Base-by-base conservation (phyloP, 345 rosid species). In the Bruguiera sexangula region DNA sequence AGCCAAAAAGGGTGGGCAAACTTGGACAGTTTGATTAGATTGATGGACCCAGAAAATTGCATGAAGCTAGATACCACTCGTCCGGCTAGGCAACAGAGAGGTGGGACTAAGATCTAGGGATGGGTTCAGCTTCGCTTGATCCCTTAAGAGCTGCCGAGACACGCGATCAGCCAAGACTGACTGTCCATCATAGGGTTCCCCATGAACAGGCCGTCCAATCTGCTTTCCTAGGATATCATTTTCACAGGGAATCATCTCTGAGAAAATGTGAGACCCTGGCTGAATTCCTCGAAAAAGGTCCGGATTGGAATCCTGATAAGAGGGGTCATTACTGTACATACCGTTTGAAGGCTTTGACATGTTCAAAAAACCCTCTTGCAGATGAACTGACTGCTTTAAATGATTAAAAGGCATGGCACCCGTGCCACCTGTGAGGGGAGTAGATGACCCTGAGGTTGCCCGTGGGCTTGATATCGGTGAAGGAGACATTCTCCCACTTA, bases 391-490 rank as follows among this genome's bases (percentile, higher is more conserved):
- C 57, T 81, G 91, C 72, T 77, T 82, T 70, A 75, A 56, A 46
- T 80, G 83, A 68, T 78, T 71, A 70, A 80, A 84, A 46, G 88
- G 88, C 67, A 84, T 66, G 10, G 85, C 73, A 61, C 85, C 91
- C 56, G 61, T 68, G 58, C 88, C 86, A 71, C 84, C 86, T 6
- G 85, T 81, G 50, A 83, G 76, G 60, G 86, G 91, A 26, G 88
- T 84, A 64, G 88, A 86, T 21, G 91, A 70, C 56, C 86, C 90
- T 65, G 90, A 84, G 64, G 83, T 62, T 9, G 88, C 78, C 63
- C 85, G 73, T 0, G 91, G 88, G 74, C 88, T 86, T 52, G 91
- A 79, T 65, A 86, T 86, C 2, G 88, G 90, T 37, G 90, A 84
- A 61, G 91, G 87, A 60, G 91, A 86, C 85, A 80, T 79, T 71